Percentiles rank a stretch among this genome's conserved stretches.
These are phyloP conservation scores for Fennellomyces sp. DNA, from an alignment of 371 early-diverging fungal genomes.

Conservation along the genomic window DNA sequence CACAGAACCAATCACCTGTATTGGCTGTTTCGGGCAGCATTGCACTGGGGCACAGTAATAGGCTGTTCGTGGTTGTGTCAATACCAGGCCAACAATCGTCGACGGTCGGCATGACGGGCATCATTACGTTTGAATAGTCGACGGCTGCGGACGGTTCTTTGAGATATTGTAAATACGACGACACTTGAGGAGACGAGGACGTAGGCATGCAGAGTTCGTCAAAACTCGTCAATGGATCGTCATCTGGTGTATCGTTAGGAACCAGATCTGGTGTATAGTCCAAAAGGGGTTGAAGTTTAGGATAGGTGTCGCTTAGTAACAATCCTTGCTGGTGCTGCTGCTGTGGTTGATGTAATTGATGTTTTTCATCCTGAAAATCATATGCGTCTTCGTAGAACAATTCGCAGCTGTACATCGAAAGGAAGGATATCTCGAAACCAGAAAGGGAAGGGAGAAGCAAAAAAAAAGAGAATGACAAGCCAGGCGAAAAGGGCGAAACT, in stretches of 20 bases:
- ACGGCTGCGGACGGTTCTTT: constrained; percentile 8
- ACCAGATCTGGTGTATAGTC: constrained; percentile 16
- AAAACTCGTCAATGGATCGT: constrained; percentile 14
- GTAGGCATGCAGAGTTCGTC: constrained; percentile 13
- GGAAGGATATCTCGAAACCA: not conserved
- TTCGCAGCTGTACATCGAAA: constrained; percentile 1
- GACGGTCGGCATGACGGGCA: not conserved
- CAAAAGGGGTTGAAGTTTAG: constrained; percentile 11
- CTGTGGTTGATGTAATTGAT: not conserved
- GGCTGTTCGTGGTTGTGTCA: not conserved
- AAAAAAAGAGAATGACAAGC: not conserved
- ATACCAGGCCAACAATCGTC: constrained; percentile 6
- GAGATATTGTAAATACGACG: constrained; percentile 21
- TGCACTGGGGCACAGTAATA: not conserved
- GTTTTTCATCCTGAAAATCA: not conserved
- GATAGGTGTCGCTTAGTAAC: not conserved
- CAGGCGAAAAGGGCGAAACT: not conserved
- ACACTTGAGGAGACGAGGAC: constrained; percentile 6
- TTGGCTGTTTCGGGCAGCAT: constrained; percentile 11
- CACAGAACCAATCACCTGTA: constrained; percentile 10
- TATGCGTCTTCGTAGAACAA: not conserved
- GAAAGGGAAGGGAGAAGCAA: not conserved
- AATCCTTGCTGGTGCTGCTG: not conserved
- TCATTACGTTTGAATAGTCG: constrained; percentile 3
- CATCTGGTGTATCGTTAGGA: constrained; percentile 16